These are phyloP conservation scores for Talaromyces sp. DNA, from an alignment of 2,329 filamentous ascomycete species.

Conservation along the genomic window DNA sequence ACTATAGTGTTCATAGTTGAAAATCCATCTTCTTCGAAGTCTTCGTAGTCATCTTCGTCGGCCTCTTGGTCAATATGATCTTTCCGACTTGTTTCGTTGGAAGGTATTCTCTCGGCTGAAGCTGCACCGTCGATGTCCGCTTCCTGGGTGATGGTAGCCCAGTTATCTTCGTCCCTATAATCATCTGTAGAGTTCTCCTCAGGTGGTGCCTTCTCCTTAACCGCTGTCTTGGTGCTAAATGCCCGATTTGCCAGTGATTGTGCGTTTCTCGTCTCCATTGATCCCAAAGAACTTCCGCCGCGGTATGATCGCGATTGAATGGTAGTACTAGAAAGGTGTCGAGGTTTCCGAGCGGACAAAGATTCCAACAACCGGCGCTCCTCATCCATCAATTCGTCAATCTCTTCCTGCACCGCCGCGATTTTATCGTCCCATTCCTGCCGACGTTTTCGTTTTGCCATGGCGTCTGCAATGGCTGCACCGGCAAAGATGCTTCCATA, in stretches of 20 bases:
- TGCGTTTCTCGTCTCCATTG: slow-evolving; percentile 1
- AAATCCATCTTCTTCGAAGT: background rate
- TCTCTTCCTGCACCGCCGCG: slow-evolving; percentile 44
- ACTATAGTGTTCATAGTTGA: slow-evolving; percentile 21
- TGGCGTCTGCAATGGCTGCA: slow-evolving; percentile 43
- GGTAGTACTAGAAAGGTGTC: background rate
- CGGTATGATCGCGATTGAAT: slow-evolving; percentile 9
- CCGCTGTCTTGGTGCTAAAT: slow-evolving; percentile 25
- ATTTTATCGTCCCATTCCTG: slow-evolving; percentile 45
- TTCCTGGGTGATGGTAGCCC: background rate
- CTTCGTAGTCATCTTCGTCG: slow-evolving; percentile 14
- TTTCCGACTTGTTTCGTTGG: background rate
- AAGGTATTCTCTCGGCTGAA: background rate
- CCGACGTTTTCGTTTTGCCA: slow-evolving; percentile 40
- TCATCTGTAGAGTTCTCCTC: background rate
- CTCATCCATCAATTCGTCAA: slow-evolving; percentile 40
- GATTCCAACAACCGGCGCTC: slow-evolving; percentile 38
- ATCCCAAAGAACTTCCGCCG: background rate
- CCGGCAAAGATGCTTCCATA: slow-evolving; percentile 46
- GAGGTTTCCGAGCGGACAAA: slow-evolving; percentile 24
- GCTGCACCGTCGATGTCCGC: background rate
- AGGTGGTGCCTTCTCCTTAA: background rate
- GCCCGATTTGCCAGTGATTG: slow-evolving; percentile 21
- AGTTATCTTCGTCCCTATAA: background rate
- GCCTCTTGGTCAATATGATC: background rate